phyloP scores from a whole-genome alignment of 164 flowering plant species.

The Pachysandra terminalis region DNA sequence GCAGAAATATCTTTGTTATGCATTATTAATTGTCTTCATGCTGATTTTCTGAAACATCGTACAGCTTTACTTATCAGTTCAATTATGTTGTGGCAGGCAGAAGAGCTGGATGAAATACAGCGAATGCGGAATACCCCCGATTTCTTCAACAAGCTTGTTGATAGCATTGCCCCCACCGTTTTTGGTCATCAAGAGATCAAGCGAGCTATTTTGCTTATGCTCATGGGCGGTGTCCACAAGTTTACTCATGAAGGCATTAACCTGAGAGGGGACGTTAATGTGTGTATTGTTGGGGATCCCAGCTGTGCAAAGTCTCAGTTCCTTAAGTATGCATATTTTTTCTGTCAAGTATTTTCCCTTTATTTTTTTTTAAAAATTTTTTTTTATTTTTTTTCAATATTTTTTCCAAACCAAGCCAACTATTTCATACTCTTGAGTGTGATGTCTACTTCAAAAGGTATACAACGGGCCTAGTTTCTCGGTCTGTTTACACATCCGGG shows the following conservation, averaged over 20 bases:
- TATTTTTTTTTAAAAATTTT: neutral
- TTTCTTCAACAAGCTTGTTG: constrained; percentile 88
- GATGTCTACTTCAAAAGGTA: constrained; percentile 40
- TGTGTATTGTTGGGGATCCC: constrained; percentile 98
- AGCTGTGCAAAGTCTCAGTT: constrained; percentile 99
- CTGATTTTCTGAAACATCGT: too few relatives aligned
- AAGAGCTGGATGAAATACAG: constrained; percentile 76
- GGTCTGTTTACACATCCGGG: constrained; percentile 98
- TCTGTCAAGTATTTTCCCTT: neutral
- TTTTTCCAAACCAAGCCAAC: neutral
- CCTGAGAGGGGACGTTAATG: constrained; percentile 95
- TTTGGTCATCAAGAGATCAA: constrained; percentile 98
- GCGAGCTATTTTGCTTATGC: constrained; percentile 93
- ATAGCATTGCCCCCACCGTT: constrained; percentile 86
- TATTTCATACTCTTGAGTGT: constrained; percentile 11
- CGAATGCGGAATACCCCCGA: constrained; percentile 86
- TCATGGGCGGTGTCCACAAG: constrained; percentile 95
- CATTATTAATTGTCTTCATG: too few relatives aligned
- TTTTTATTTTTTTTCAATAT: neutral
- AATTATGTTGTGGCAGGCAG: constrained; percentile 36
- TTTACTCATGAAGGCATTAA: constrained; percentile 94
- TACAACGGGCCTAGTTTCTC: constrained; percentile 71
- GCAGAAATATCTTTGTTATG: too few relatives aligned
- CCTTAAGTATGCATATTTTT: constrained; percentile 57
- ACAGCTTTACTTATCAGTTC: neutral